Base-by-base conservation (phyloP, 306 rosid species). In the Albizia julibrissin region DNA sequence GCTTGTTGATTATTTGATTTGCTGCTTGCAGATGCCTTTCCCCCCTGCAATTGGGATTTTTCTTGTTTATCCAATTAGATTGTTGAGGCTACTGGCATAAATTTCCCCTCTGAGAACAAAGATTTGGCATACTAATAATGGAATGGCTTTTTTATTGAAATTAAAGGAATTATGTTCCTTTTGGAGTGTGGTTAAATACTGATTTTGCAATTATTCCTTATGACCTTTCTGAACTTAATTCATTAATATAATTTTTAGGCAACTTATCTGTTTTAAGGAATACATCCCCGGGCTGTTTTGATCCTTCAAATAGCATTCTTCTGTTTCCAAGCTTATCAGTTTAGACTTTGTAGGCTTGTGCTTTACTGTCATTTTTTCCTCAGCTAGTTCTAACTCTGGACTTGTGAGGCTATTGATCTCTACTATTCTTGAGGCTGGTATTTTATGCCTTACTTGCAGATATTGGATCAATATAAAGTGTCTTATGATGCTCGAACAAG, bases 391-490 rank as follows among this genome's bases (percentile, higher is more conserved):
- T 69, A 64, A 77, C 78, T 34, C 39, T 71, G 31, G 65, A 56
- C 72, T 54, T 72, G 27, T 43, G 70, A 40, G 74, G 74, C 68
- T 80, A 68, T 62, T 46, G 67, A 31, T 49, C 76, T 75, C 81
- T 76, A 72, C 50, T 54, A 74, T 84, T 26, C 88, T 69, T 14
- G 62, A 74, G 80, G 27, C 65, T 18, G 67, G 10, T 80, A 76
- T 77, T 82, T 73, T 85, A 76, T 79, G 62, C 77, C 78, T 44
- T 31, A 34, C 64, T 37, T 91, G 87, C 89, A 96, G 99, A 88
- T 96, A 83, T 87, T 96, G 91, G 99, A 93, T 80, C 97, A 89
- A 78, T 96, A 96, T 81, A 88, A 88, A 85, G 92, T 87, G 81
- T 92, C 98, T 86, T 91, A 87, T 82, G 91, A 92, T 82, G 87